Base-by-base conservation (phyloP, 179 eudicot species). In the Sideroxylon spinosum region DNA sequence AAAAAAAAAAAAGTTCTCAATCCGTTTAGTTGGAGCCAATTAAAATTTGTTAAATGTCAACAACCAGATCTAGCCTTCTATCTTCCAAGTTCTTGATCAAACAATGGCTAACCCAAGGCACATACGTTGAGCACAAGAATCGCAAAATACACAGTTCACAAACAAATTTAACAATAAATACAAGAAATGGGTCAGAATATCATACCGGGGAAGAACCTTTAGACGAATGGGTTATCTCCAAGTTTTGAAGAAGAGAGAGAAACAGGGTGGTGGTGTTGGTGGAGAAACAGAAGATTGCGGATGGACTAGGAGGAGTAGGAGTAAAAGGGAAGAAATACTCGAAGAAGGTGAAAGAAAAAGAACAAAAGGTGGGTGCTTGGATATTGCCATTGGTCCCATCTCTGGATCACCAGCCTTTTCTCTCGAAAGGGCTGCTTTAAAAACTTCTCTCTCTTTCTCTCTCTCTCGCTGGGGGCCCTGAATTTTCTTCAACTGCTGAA, bases 321-420 rank as follows among this genome's bases (percentile, higher is more conserved):
- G 84, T 81, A 44, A 56, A 50, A 78, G 14, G 65, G 65, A 81
- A 81, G 81, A 50, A 81, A 81, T 73, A 74, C 78, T 78, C n/a
- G 52, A 77, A 63, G 73, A 56, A 52, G 67, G 17, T 71, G 72
- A 62, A 65, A 75, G 68, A 37, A 46, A 75, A 76, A 50, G 77
- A 65, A 60, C 55, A 66, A 48, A 81, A 73, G 78, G 81, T 81
- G 48, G 81, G 75, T 73, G 75, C 44, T 28, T 17, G 68, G 44
- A 75, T 61, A 65, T 46, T 67, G 57, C 70, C 9, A 49, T 46
- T 66, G 78, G 72, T 10, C 65, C 64, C 76, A 53, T 57, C 68
- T 26, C 20, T 10, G 77, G 1, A 48, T 9, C 28, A 73, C 57
- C 61, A 9, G 52, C 55, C 73, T 52, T 48, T 52, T 44, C 8